Conservation (phyloP, 441 rosid species). For the Corymbia calophylla region DNA sequence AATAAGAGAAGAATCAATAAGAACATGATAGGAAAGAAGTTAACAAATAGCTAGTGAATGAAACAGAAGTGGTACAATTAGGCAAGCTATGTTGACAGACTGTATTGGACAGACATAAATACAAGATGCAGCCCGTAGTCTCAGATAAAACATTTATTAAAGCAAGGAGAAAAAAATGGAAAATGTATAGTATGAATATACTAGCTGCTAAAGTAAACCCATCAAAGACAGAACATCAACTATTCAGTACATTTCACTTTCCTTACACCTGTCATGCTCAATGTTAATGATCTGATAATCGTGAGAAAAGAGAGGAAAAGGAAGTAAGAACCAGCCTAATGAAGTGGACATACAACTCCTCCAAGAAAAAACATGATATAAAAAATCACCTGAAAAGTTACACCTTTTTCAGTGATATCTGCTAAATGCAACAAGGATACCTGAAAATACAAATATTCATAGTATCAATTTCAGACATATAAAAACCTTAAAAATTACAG, state of each 20-base stretch:
- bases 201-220: background rate
- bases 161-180: background rate
- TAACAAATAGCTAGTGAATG: background rate
- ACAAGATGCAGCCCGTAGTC: background rate
- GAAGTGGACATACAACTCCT: background rate
- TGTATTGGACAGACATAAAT: background rate
- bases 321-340: background rate
- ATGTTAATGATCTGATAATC: background rate
- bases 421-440: slow-evolving; percentile 73
- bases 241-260: background rate
- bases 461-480: background rate
- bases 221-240: background rate
- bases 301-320: background rate
- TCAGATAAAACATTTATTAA: background rate
- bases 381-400: slow-evolving; percentile 62
- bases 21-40: background rate
- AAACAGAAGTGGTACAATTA: background rate
- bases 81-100: background rate
- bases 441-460: slow-evolving; percentile 19
- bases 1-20: background rate
- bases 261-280: background rate
- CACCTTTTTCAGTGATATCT: slow-evolving; percentile 72
- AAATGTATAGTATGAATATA: background rate
- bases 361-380: background rate
- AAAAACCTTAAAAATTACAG: background rate